Evolutionary conservation across 805 yeast genomes (phyloP).

Genomic region (Lachancea dasiensis): DNA sequence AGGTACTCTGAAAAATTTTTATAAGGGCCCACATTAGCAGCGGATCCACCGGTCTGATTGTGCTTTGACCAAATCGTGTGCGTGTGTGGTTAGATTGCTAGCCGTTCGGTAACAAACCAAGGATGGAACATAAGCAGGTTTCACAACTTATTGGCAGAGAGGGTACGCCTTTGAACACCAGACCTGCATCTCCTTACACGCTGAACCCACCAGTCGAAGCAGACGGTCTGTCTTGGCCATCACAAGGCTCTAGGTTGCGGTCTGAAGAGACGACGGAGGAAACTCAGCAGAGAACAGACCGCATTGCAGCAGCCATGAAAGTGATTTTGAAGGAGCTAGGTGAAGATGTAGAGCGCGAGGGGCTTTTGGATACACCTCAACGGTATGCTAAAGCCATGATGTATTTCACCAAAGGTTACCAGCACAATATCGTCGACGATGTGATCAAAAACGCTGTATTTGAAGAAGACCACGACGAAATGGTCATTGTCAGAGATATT

Average conservation of each 20-base stretch:
- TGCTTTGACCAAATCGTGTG: too few species aligned
- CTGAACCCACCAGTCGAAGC: constrained; percentile 79
- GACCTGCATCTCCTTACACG: constrained; percentile 80
- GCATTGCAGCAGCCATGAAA: constrained; percentile 79
- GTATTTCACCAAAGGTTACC: constrained; percentile 93
- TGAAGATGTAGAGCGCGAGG: constrained; percentile 85
- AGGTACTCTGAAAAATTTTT: background rate
- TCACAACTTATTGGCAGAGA: constrained; percentile 15
- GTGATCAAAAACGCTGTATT: constrained; percentile 93
- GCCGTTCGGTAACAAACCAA: background rate
- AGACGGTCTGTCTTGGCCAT: constrained; percentile 94
- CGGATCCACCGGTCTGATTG: too few species aligned
- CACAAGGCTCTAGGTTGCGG: constrained; percentile 73
- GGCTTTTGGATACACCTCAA: constrained; percentile 89
- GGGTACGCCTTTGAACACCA: constrained; percentile 59
- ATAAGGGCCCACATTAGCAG: too few species aligned
- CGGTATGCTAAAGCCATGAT: constrained; percentile 96
- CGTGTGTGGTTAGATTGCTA: too few species aligned
- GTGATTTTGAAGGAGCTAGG: constrained; percentile 78
- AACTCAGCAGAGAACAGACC: constrained; percentile 54
- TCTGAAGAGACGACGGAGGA: constrained; percentile 65
- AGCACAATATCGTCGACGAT: constrained; percentile 77
- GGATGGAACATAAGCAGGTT: constrained; percentile 12
- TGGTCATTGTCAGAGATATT: constrained; percentile 96
- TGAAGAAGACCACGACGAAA: constrained; percentile 97